Conservation (phyloP, 768 basidiomycete species). For the Hemileccinum rubropunctum region DNA sequence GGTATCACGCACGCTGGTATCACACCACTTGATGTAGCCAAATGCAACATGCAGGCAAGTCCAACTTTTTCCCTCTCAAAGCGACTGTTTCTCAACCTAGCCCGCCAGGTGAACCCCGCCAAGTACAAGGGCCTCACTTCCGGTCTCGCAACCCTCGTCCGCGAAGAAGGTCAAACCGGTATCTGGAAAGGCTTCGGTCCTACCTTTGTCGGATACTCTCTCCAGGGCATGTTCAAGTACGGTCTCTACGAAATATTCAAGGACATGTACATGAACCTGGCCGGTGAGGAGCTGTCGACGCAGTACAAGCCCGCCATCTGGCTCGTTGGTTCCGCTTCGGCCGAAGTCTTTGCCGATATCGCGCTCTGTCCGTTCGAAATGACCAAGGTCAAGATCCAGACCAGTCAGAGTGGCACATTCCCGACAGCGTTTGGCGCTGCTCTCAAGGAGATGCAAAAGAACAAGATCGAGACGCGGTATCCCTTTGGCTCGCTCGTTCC, state of each 20-base stretch:
- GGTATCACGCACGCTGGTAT: constrained; percentile 87
- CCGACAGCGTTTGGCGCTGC: constrained; percentile 73
- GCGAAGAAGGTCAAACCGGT: constrained; percentile 80
- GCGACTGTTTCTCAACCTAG: not conserved
- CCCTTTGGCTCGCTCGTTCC: constrained; percentile 85
- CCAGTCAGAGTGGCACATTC: constrained; percentile 72
- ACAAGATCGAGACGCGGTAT: constrained; percentile 70
- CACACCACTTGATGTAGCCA: constrained; percentile 84
- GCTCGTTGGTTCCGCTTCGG: constrained; percentile 91
- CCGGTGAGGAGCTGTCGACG: constrained; percentile 75
- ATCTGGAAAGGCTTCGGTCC: constrained; percentile 96
- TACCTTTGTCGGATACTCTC: constrained; percentile 89
- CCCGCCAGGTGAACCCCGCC: constrained; percentile 60
- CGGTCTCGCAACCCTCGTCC: constrained; percentile 61
- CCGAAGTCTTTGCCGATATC: constrained; percentile 94
- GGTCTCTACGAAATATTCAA: constrained; percentile 98
- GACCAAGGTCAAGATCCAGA: constrained; percentile 91
- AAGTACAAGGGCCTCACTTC: constrained; percentile 71
- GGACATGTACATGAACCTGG: constrained; percentile 85
- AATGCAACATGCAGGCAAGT: constrained; percentile 88
- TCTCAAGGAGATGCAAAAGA: constrained; percentile 63
- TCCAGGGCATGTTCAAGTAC: constrained; percentile 98
- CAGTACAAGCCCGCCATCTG: constrained; percentile 91
- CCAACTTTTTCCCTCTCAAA: no score
- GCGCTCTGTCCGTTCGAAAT: constrained; percentile 95